These are phyloP conservation scores for Mucor lusitanicus DNA, from an alignment of 371 early-diverging fungal species.

Conservation along the genomic window DNA sequence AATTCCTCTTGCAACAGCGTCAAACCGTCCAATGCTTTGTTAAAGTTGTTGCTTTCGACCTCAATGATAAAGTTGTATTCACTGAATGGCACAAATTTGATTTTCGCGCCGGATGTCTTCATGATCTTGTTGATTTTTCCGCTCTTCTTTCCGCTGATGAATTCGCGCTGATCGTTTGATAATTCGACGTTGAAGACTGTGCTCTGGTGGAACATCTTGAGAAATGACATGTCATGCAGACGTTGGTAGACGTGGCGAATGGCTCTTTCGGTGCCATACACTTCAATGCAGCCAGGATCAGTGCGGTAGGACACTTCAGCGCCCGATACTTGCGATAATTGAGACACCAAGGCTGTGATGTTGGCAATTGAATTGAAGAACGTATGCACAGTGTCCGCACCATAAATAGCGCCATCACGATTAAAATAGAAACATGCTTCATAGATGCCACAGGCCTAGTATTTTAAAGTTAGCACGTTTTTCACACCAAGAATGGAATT, in stretches of 20 bases:
- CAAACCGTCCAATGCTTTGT: constrained; percentile 63
- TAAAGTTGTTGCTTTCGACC: constrained; percentile 50
- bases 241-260: constrained; percentile 61
- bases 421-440: constrained; percentile 61
- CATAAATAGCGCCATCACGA: constrained; percentile 34
- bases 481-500: background rate
- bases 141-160: constrained; percentile 89
- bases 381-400: constrained; percentile 4
- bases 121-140: constrained; percentile 88
- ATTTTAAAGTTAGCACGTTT: constrained; percentile 14
- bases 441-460: constrained; percentile 57
- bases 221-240: constrained; percentile 47
- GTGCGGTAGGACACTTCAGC: constrained; percentile 56
- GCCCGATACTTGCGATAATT: constrained; percentile 56
- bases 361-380: constrained; percentile 41
- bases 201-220: constrained; percentile 45
- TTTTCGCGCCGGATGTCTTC: constrained; percentile 66
- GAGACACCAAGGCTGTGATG: constrained; percentile 43
- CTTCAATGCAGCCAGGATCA: constrained; percentile 55
- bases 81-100: constrained; percentile 54
- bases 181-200: constrained; percentile 60
- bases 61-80: constrained; percentile 76
- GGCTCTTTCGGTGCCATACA: constrained; percentile 60
- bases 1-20: constrained; percentile 73
- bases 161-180: constrained; percentile 77